Conservation (phyloP, 202 grass and related monocot species). For the Brachypodium distachyon region DNA sequence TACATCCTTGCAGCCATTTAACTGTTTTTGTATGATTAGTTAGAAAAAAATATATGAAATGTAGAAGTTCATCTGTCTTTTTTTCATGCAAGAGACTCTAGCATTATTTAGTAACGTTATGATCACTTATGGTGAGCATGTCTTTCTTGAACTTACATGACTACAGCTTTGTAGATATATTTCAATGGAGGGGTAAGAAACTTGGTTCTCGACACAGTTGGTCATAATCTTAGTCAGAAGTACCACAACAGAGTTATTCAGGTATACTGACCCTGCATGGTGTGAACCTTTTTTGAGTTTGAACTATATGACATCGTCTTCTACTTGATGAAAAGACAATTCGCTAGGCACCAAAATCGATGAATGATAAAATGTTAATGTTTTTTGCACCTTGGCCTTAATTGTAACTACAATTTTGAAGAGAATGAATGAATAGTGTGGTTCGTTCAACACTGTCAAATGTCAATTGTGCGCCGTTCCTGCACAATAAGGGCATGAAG, state of each 20-base stretch:
- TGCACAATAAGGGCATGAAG: not conserved
- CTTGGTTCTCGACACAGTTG: constrained; percentile 72
- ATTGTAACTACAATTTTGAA: not conserved
- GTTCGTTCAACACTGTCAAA: not conserved
- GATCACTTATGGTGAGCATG: not conserved
- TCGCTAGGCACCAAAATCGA: not conserved
- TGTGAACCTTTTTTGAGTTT: not conserved
- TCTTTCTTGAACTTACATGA: constrained; percentile 25
- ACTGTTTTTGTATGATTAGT: not conserved
- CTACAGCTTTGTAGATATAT: constrained; percentile 81
- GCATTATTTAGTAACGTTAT: not conserved
- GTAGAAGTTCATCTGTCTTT: not conserved
- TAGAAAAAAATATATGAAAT: not conserved
- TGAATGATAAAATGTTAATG: not conserved
- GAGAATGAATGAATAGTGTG: not conserved
- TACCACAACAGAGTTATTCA: constrained; percentile 89
- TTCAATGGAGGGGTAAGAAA: constrained; percentile 63
- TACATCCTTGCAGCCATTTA: not conserved
- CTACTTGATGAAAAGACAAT: not conserved
- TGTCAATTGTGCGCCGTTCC: not conserved
- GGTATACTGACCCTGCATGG: constrained; percentile 24
- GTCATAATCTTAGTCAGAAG: constrained; percentile 70
- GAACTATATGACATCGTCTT: not conserved
- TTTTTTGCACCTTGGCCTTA: not conserved
- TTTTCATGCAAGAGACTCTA: not conserved